These are phyloP conservation scores for Malassezia dermatis DNA, from an alignment of 1,284 basidiomycete genomes.

Conservation along the genomic window DNA sequence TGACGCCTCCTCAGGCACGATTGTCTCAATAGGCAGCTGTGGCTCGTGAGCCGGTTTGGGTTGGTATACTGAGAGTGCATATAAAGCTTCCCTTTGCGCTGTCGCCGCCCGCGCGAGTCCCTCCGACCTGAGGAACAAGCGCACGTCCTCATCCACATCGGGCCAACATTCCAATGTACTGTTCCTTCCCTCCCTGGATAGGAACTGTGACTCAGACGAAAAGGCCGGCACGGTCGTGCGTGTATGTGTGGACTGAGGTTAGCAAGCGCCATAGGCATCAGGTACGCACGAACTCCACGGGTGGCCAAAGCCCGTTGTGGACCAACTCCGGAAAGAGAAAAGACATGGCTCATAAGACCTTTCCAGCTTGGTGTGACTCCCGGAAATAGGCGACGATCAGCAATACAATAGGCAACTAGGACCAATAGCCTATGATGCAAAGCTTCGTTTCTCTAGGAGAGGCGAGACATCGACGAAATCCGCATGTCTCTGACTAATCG, in stretches of 20 bases:
- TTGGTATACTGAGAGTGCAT: background rate
- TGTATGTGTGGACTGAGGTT: conserved; percentile 33
- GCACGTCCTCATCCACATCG: conserved; percentile 44
- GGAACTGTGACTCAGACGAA: background rate
- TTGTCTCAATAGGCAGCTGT: too few species aligned
- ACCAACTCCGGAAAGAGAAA: conserved; percentile 39
- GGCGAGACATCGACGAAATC: too few species aligned
- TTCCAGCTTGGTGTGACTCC: background rate
- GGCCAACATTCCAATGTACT: conserved; percentile 31
- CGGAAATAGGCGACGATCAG: background rate
- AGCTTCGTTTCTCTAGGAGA: too few species aligned
- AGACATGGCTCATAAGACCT: conserved; percentile 9
- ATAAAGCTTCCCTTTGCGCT: conserved; percentile 12
- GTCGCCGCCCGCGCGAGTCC: conserved; percentile 30
- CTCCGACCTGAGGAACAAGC: conserved; percentile 38
- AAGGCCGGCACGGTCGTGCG: conserved; percentile 36
- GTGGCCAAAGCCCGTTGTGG: conserved; percentile 32
- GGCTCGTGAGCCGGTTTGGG: background rate
- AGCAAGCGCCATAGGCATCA: background rate
- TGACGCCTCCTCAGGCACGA: background rate
- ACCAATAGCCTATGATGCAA: too few species aligned
- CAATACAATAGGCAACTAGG: background rate
- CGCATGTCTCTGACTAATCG: too few species aligned
- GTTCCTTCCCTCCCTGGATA: conserved; percentile 19
- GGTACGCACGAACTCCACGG: conserved; percentile 40